phyloP scores from a whole-genome alignment of 2,329 filamentous ascomycete species.

The Stemphylium vesicarium region DNA sequence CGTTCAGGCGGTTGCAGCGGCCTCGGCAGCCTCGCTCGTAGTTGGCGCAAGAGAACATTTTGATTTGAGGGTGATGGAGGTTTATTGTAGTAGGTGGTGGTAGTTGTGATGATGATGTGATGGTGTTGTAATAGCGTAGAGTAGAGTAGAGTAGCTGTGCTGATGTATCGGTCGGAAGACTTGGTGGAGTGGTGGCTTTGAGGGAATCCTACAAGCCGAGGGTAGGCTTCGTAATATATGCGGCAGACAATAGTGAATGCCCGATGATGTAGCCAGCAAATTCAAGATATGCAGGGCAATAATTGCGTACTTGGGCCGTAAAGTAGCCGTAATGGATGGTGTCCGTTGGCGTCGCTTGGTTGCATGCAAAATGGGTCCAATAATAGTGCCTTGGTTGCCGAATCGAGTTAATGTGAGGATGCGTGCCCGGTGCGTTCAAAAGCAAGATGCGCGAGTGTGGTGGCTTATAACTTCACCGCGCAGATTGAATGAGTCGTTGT shows the following conservation, averaged over 20 bases:
- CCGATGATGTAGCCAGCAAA: slow-evolving; percentile 37
- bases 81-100: background rate
- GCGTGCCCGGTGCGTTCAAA: slow-evolving; percentile 1
- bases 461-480: slow-evolving; percentile 6
- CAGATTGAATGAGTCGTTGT: background rate
- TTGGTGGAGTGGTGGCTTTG: slow-evolving; percentile 4
- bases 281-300: slow-evolving; percentile 32
- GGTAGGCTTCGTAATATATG: slow-evolving; percentile 32
- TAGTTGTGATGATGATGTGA: background rate
- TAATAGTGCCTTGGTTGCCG: slow-evolving; percentile 12
- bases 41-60: slow-evolving; percentile 54
- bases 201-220: slow-evolving; percentile 1
- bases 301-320: slow-evolving; percentile 26
- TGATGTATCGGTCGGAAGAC: slow-evolving; percentile 3
- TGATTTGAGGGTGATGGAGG: slow-evolving; percentile 19
- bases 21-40: slow-evolving; percentile 54
- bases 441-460: background rate
- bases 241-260: slow-evolving; percentile 28
- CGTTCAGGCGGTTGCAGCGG: slow-evolving; percentile 47
- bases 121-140: background rate
- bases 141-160: background rate
- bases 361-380: slow-evolving; percentile 25
- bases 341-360: slow-evolving; percentile 32
- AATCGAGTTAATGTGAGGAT: slow-evolving; percentile 6
- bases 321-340: slow-evolving; percentile 25